phyloP scores from a whole-genome alignment of 2,329 filamentous ascomycete species.

The Didymellaceae sp. region DNA sequence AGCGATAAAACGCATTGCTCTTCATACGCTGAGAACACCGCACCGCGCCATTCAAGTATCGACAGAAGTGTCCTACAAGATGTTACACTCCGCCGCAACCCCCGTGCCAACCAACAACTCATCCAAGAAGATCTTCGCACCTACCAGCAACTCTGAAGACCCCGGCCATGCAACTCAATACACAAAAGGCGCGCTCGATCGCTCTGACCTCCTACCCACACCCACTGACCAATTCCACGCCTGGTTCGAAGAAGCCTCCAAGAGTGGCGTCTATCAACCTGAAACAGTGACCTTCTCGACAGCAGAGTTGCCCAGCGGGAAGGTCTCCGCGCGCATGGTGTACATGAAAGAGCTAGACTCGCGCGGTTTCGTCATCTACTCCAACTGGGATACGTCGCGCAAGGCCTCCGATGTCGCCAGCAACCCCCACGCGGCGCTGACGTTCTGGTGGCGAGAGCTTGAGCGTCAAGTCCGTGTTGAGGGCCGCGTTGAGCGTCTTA shows the following conservation, averaged over 20 bases:
- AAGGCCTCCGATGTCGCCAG: slow-evolving; percentile 71
- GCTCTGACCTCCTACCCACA: slow-evolving; percentile 64
- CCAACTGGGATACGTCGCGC: slow-evolving; percentile 82
- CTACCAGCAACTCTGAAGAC: slow-evolving; percentile 60
- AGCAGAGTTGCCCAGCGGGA: slow-evolving; percentile 79
- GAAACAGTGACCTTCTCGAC: slow-evolving; percentile 91
- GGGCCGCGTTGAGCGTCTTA: slow-evolving; percentile 72
- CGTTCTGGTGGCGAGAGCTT: slow-evolving; percentile 87
- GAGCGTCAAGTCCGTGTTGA: slow-evolving; percentile 94
- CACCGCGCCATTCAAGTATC: neutral
- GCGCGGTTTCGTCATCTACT: slow-evolving; percentile 87
- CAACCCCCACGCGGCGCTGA: slow-evolving; percentile 81
- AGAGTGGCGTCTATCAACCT: slow-evolving; percentile 70
- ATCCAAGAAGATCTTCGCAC: slow-evolving; percentile 63
- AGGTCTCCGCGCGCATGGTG: slow-evolving; percentile 83
- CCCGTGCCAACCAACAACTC: slow-evolving; percentile 14
- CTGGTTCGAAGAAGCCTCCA: slow-evolving; percentile 82
- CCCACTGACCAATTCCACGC: slow-evolving; percentile 85
- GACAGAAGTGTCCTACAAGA: slow-evolving; percentile 5
- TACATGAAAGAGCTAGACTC: slow-evolving; percentile 95
- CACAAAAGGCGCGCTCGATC: slow-evolving; percentile 68
- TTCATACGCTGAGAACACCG: neutral
- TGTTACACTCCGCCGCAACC: slow-evolving; percentile 33
- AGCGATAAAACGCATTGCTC: neutral
- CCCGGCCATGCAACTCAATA: slow-evolving; percentile 77